Evolutionary conservation across 495 filamentous ascomycete genomes (phyloP).

Genomic region (Penicillium samsonianum): DNA sequence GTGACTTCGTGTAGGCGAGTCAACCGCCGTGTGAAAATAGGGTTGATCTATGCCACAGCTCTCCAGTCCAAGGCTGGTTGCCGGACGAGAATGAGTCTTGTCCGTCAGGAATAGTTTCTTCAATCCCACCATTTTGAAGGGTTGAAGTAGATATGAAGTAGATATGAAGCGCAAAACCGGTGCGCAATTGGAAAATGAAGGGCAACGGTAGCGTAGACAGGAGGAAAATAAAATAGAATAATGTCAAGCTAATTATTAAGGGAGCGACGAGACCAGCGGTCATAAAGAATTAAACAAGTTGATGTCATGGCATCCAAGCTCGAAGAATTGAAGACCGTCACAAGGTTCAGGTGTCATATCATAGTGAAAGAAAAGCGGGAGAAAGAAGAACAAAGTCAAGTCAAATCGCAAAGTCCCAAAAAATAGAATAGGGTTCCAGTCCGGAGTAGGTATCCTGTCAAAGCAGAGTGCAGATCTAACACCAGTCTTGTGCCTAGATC

Average conservation of each 20-base stretch:
- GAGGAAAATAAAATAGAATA: constrained; percentile 8
- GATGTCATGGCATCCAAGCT: constrained; percentile 26
- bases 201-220: neutral
- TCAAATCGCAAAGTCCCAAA: constrained; percentile 5
- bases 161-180: constrained; percentile 10
- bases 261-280: constrained; percentile 23
- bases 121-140: constrained; percentile 38
- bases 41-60: constrained; percentile 8
- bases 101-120: constrained; percentile 42
- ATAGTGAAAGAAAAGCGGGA: constrained; percentile 11
- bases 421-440: constrained; percentile 11
- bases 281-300: constrained; percentile 18
- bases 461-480: constrained; percentile 27
- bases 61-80: constrained; percentile 14
- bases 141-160: neutral
- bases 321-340: constrained; percentile 16
- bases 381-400: constrained; percentile 12
- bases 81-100: constrained; percentile 21
- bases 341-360: constrained; percentile 17
- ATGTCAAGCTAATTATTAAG: constrained; percentile 17
- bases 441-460: constrained; percentile 13
- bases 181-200: constrained; percentile 3
- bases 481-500: constrained; percentile 27
- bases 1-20: constrained; percentile 15
- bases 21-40: constrained; percentile 11